These are phyloP conservation scores for Fusarium camptoceras DNA, from an alignment of 2,329 filamentous ascomycete species.

Conservation along the genomic window DNA sequence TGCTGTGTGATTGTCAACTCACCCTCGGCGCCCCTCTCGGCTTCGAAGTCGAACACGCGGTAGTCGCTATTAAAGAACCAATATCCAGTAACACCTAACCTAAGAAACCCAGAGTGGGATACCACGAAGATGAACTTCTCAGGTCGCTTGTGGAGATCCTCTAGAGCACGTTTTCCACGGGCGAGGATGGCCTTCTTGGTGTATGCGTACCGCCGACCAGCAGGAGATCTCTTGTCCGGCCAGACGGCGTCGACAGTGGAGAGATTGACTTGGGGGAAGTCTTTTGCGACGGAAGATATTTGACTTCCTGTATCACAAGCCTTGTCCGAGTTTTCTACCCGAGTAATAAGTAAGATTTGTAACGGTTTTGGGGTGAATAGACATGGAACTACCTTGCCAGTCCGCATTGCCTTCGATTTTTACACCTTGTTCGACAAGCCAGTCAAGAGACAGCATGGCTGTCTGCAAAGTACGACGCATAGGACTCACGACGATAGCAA, in stretches of 20 bases:
- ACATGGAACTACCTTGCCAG: constrained; percentile 69
- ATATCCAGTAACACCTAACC: constrained; percentile 66
- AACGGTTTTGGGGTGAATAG: background rate
- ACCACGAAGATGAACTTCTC: constrained; percentile 74
- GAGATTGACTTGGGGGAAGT: constrained; percentile 70
- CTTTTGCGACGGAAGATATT: constrained; percentile 55
- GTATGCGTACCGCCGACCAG: constrained; percentile 63
- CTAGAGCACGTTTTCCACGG: constrained; percentile 65
- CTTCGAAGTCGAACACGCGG: constrained; percentile 68
- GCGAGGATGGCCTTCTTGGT: constrained; percentile 64
- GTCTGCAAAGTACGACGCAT: constrained; percentile 76
- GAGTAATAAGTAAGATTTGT: background rate
- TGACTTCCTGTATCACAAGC: constrained; percentile 72
- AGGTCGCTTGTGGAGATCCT: constrained; percentile 62
- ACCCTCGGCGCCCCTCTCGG: constrained; percentile 40
- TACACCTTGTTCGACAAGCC: constrained; percentile 66
- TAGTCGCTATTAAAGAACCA: constrained; percentile 73
- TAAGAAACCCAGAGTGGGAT: constrained; percentile 72
- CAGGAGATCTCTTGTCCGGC: constrained; percentile 69
- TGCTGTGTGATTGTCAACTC: constrained; percentile 59
- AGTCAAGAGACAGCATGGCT: constrained; percentile 67
- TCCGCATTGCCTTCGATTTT: constrained; percentile 68
- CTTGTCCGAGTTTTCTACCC: constrained; percentile 63
- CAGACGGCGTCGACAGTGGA: constrained; percentile 67
- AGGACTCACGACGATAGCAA: constrained; percentile 70